Conservation (phyloP, 129 eudicot genomes). For the Tagetes patula region DNA sequence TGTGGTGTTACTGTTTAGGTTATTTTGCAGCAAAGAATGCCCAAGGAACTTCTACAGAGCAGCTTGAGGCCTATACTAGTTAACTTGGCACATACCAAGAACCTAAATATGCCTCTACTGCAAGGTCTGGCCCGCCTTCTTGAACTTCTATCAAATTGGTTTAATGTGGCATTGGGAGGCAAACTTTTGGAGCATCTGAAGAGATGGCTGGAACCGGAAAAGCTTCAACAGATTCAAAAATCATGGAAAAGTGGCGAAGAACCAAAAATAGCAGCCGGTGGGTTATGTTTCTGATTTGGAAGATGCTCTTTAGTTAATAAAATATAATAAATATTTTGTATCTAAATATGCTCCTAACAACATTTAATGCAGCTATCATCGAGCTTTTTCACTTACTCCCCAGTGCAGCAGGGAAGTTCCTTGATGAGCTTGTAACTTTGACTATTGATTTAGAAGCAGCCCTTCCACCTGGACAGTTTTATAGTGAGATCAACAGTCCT, state of each 20-base stretch:
- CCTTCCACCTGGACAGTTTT: conserved; percentile 92
- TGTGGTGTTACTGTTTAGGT: conserved; percentile 47
- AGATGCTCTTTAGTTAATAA: background rate
- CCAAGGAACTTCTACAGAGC: conserved; percentile 96
- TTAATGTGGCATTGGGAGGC: conserved; percentile 91
- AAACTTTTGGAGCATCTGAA: conserved; percentile 94
- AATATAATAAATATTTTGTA: background rate
- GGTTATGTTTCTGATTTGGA: conserved; percentile 27
- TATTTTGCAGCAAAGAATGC: conserved; percentile 95
- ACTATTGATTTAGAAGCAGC: conserved; percentile 92
- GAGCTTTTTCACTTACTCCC: conserved; percentile 99
- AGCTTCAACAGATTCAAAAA: conserved; percentile 91
- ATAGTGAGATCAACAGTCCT: conserved; percentile 99
- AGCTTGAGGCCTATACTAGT: conserved; percentile 97
- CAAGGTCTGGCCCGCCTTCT: conserved; percentile 97
- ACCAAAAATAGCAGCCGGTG: conserved; percentile 98
- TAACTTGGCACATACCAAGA: conserved; percentile 93
- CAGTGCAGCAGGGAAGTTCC: conserved; percentile 94
- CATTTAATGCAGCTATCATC: conserved; percentile 79
- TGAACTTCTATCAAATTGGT: conserved; percentile 95
- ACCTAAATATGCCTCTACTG: conserved; percentile 94
- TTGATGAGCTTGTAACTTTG: conserved; percentile 93
- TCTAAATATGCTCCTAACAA: background rate
- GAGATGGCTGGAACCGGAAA: conserved; percentile 98
- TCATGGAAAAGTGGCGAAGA: conserved; percentile 98